Base-by-base conservation (phyloP, 208 protist genomes). In the Crithidia fasciculata region DNA sequence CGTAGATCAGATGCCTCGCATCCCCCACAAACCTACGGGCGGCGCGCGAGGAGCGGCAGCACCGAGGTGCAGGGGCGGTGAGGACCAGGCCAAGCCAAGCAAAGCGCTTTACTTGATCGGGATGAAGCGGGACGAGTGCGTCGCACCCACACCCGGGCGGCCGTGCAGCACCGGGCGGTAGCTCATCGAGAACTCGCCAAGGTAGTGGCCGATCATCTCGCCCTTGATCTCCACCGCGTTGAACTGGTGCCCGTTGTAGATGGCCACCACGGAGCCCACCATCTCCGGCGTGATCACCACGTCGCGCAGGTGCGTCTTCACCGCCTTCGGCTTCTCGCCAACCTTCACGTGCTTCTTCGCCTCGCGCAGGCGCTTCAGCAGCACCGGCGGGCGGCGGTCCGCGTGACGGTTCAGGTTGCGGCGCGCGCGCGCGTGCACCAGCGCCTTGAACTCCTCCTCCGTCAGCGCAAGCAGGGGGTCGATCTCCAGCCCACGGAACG, bases 241-340 rank as follows among this genome's bases (percentile, higher is more conserved):
- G 94, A 99, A 99, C 72, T 86, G 80, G 86, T 99, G 99, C 57
- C 99, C 99, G 89, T 99, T 99, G 98, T 99, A 99, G 64, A 99
- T 96, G 85, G 96, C 99, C 72, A 99, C 93, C 36, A 99, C 80
- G 54, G 91, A 98, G 64, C 99, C 99, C 60, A 99, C 99, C 99
- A 99, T 99, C 88, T 99, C 98, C 68, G 99, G 99, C 54, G 99
- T 94, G 80, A 99, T 98, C 79, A 99, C 96, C 86, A 99, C 99
- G 86, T 99, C 94, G 80, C 99, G 92, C 56, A 99, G 96, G 92
- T 99, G 99, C 54, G 99, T 99, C 90, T 99, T 99, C 66, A 99
- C 93, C 18, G 89, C 74, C 55, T 95, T 90, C 50, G 99, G 99
- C 92, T 99, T 99, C 92, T 99, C 98, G 74, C 96, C 96, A 69